Conservation (phyloP, 2,329 filamentous ascomycete species). For the Tolypocladium capitatum region DNA sequence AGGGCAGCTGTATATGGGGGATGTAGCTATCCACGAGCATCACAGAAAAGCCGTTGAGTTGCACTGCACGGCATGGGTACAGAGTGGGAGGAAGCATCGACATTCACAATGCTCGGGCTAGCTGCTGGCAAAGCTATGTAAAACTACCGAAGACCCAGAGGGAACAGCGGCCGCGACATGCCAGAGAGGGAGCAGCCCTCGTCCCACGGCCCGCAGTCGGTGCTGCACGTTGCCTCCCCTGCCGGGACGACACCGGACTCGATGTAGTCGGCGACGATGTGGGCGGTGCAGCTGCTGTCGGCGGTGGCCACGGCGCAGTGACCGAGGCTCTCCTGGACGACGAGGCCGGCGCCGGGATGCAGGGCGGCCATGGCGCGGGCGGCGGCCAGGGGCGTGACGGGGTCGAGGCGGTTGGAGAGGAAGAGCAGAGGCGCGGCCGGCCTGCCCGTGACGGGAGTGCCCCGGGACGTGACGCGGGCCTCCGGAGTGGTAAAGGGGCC, state of each 20-base stretch:
- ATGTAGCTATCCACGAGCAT: too few species aligned
- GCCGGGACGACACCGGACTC: conserved; percentile 15
- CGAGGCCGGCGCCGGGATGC: conserved; percentile 15
- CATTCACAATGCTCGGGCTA: background rate
- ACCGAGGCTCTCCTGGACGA: conserved; percentile 16
- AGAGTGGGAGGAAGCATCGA: background rate
- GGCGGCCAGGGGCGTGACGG: conserved; percentile 29
- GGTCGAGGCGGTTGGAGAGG: conserved; percentile 28
- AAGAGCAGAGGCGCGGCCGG: conserved; percentile 31
- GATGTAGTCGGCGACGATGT: conserved; percentile 13
- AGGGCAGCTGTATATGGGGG: too few species aligned
- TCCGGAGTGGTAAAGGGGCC: conserved; percentile 19
- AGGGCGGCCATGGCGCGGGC: conserved; percentile 16
- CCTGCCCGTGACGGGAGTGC: conserved; percentile 9
- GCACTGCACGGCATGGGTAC: background rate
- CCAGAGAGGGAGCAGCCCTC: background rate
- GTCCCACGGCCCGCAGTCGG: conserved; percentile 9
- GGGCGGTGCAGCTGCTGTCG: conserved; percentile 9
- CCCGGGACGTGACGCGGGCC: conserved; percentile 1
- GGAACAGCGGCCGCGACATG: background rate
- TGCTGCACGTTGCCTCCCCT: conserved; percentile 3
- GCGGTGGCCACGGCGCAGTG: conserved; percentile 10
- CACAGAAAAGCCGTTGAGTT: too few species aligned
- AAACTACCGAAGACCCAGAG: background rate
- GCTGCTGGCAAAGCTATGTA: background rate